Percentiles rank a stretch among this genome's conserved stretches.
Conservation (phyloP, 805 yeast genomes). For the Pichia cabralensis region DNA sequence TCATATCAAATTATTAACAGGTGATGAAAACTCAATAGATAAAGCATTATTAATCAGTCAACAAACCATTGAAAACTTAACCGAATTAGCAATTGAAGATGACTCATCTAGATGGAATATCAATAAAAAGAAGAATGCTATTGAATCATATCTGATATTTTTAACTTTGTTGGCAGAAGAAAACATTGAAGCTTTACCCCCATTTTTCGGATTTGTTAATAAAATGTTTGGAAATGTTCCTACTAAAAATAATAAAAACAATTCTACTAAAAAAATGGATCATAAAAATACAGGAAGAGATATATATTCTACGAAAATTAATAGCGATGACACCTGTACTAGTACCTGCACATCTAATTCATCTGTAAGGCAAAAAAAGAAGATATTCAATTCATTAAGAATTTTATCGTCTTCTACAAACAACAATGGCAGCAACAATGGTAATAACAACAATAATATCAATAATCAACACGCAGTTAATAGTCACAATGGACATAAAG, state of each 20-base stretch:
- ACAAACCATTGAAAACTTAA: slow-evolving; percentile 39
- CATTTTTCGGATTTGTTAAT: slow-evolving; percentile 49
- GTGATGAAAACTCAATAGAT: slow-evolving; percentile 38
- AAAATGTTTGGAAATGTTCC: slow-evolving; percentile 18
- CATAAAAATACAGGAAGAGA: no score
- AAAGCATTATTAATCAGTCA: slow-evolving; percentile 35
- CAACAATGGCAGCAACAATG: no score
- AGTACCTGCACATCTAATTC: no score
- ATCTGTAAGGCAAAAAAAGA: no score
- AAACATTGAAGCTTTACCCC: slow-evolving; percentile 38
- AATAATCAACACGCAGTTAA: no score
- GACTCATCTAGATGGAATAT: slow-evolving; percentile 14
- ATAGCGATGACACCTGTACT: no score
- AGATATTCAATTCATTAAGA: no score
- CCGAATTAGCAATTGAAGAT: slow-evolving; percentile 28
- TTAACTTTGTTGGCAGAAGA: slow-evolving; percentile 56
- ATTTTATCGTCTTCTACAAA: no score
- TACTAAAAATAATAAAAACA: not conserved
- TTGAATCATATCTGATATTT: slow-evolving; percentile 68
- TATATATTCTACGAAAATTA: no score
- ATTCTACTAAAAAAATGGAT: no score
- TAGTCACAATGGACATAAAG: no score
- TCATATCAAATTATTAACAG: slow-evolving; percentile 51
- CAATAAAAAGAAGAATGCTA: slow-evolving; percentile 43
- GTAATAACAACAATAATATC: no score